Base-by-base conservation (phyloP, 108 stramenopile species). In the Nitzschia sp. region DNA sequence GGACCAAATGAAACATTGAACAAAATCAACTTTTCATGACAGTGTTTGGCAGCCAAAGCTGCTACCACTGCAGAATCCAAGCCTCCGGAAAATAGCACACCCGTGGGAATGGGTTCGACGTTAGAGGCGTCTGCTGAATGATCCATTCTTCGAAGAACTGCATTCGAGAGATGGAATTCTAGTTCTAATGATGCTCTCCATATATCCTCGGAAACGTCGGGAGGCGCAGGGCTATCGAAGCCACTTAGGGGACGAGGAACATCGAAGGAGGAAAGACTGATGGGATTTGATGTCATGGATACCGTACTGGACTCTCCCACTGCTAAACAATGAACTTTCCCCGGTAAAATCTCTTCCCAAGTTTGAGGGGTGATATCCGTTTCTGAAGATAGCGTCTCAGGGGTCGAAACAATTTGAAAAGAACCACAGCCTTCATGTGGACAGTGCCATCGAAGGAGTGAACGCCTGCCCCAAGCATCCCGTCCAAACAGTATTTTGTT, bases 81-180 rank as follows among this genome's bases (percentile, higher is more conserved):
- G 12, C 97, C 97, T n/a, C 97, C 97, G 26, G 94, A 95, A 80
- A 97, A 98, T 11, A 98, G 72, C 9, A 98, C 91, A 15, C 86
- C 96, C 21, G 95, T 80, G 37, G 77, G 62, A 40, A 15, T 48
- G 2, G 14, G 14, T 6, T 17, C 46, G 14, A 17, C n/a, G 6
- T 48, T 48, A 1, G 29, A 34, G 29, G 5, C 5, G 29, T 34
- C 29, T 3, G 76, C 56, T 12, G 37, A 22, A 21, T 69, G 67
- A 22, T 66, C 74, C 60, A 75, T 41, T 19, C 91, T 84, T 10
- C 80, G 72, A 56, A 58, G 57, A 7, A 92, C 84, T 7, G 91
- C 86, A 65, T 78, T 37, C n/a, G 69, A 70, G 38, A 92, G 71
- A 14, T 79, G 61, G 8, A 51, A 40, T 40, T 80, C 63, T 3